A percentile compares a stretch with the other conserved stretches of the same genome.
phyloP scores from a whole-genome alignment of 179 eudicot genomes.

The Amaranthus tricolor region DNA sequence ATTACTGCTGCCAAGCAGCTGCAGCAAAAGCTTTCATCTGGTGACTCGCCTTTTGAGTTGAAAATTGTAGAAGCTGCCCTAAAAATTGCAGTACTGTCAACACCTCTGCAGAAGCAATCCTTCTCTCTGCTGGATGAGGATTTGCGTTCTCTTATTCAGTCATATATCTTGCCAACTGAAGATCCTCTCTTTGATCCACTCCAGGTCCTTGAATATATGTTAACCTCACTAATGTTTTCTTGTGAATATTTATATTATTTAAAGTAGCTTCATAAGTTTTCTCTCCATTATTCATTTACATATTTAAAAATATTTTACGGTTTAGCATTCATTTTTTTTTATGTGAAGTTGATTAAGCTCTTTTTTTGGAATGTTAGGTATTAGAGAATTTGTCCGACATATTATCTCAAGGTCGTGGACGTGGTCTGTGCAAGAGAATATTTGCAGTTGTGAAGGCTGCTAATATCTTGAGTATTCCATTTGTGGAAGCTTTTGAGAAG shows the following conservation, averaged over 20 bases:
- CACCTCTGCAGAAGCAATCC: conserved; percentile 56
- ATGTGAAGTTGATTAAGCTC: conserved; percentile 6
- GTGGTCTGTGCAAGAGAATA: conserved; percentile 85
- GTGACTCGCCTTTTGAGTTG: conserved; percentile 62
- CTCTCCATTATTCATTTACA: not conserved
- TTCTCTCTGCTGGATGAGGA: conserved; percentile 67
- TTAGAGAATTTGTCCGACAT: conserved; percentile 60
- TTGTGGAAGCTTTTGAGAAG: conserved; percentile 86
- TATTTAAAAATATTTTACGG: not conserved
- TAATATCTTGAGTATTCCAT: conserved; percentile 69
- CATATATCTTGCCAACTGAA: conserved; percentile 48
- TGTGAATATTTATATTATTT: not conserved
- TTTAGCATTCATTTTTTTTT: conserved; percentile 1
- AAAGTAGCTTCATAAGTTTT: conserved; percentile 1
- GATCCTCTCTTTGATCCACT: conserved; percentile 54
- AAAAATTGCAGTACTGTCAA: conserved; percentile 74
- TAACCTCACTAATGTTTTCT: conserved; percentile 8
- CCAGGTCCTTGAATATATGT: conserved; percentile 46
- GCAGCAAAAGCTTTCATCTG: conserved; percentile 83
- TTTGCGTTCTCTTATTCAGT: conserved; percentile 55
- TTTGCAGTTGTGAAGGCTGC: conserved; percentile 90
- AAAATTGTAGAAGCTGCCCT: conserved; percentile 69
- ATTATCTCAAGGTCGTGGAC: conserved; percentile 77
- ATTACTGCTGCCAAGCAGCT: conserved; percentile 91
- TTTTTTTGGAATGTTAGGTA: conserved; percentile 40